Evolutionary conservation across 2,329 filamentous ascomycete species (phyloP).

Genomic region (Paecilomyces sp.): DNA sequence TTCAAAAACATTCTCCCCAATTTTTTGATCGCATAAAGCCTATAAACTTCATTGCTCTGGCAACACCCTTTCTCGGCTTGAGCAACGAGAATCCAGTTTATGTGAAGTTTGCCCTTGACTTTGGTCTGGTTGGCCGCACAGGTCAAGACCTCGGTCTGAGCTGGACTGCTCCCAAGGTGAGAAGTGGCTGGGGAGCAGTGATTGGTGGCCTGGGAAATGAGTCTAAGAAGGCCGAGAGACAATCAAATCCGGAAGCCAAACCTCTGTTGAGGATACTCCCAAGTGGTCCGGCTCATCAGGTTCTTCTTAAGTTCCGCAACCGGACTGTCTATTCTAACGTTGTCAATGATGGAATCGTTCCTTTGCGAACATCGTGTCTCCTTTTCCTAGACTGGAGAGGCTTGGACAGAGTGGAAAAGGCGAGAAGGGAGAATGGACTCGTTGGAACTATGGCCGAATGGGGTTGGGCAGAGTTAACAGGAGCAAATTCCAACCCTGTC

Average conservation of each 20-base stretch:
- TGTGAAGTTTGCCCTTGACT: conserved; percentile 92
- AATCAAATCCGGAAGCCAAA: conserved; percentile 72
- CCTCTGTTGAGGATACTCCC: conserved; percentile 82
- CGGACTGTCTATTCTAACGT: conserved; percentile 94
- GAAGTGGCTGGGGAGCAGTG: conserved; percentile 82
- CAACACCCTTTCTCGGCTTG: conserved; percentile 79
- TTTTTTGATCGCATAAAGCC: conserved; percentile 85
- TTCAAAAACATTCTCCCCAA: conserved; percentile 86
- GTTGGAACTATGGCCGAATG: conserved; percentile 90
- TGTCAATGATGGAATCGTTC: conserved; percentile 95
- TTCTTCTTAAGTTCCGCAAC: conserved; percentile 80
- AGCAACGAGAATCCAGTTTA: conserved; percentile 98
- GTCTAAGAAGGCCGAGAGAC: conserved; percentile 44
- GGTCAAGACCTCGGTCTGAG: conserved; percentile 92
- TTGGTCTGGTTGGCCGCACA: conserved; percentile 90
- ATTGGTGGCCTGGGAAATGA: conserved; percentile 71
- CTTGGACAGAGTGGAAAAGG: conserved; percentile 87
- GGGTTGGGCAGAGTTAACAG: conserved; percentile 88
- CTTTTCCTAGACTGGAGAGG: conserved; percentile 96
- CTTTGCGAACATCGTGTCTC: conserved; percentile 88
- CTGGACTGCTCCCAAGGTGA: conserved; percentile 80
- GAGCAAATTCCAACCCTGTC: conserved; percentile 54
- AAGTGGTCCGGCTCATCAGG: conserved; percentile 81
- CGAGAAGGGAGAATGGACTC: conserved; percentile 80
- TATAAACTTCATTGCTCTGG: conserved; percentile 83